Evolutionary conservation across 1,284 basidiomycete genomes (phyloP), one percentile per base, ranked within the genome.

Genomic region (Trametes sp.): DNA sequence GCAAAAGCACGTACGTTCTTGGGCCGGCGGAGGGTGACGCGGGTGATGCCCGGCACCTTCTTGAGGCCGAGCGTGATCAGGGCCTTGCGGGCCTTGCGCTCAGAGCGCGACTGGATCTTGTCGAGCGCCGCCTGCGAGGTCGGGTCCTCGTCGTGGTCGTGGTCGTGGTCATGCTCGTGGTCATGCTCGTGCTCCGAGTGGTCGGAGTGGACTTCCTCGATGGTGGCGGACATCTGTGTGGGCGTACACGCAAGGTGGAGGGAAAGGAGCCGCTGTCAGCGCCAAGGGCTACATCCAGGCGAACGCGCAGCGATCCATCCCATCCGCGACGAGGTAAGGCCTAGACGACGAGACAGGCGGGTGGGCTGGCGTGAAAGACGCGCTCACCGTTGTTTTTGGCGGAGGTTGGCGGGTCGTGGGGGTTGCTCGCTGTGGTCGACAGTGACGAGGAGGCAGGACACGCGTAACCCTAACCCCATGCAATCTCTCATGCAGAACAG

Each of bases 11-110:
- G 70, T 75, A 96, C 94, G 77, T 97, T 97, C 82, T 97, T 97
- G 60, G 96, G 93, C 77, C 96, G 87, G 76, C 95, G 86, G 76
- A 99, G 87, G 66, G 96, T 98, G 65, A 99, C 97, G 67, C 97
- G 89, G 73, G 94, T 98, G 80, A 99, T 98, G 71, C 89, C 92
- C 62, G 89, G 86, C 61, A 99, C 93, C 78, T 88, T 90, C 84
- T 98, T 98, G 79, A 98, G 81, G 52, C 96, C 96, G 70, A 98
- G 84, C 67, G 89, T 83, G 70, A 96, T 85, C 57, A 95, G 85
- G 55, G 93, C 93, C 82, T 96, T 95, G 75, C 95, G 86, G 59
- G 94, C 94, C 80, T 96, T 96, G 72, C 94, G 90, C 80, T 96
- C 95, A 36, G 94, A 88, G 69, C 93, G 89, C 61, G 93, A 96